Base-by-base conservation (phyloP, 2,329 filamentous ascomycete genomes). In the Phaeosphaeria sp. region DNA sequence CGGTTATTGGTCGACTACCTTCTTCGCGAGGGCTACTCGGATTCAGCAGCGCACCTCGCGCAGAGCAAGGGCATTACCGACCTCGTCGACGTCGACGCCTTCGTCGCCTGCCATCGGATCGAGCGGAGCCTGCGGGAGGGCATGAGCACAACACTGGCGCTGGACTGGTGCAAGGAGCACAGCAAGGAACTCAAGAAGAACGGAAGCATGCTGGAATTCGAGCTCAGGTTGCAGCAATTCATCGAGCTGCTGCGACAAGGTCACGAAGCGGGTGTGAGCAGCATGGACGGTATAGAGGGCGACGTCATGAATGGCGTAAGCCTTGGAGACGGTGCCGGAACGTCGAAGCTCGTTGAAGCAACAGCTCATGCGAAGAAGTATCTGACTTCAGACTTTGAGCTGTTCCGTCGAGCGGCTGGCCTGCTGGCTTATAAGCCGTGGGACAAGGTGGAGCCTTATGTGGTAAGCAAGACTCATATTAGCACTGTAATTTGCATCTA, bases 111-210 rank as follows among this genome's bases (percentile, higher is more conserved):
- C 81, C 89, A 89, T 60, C 85, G 84, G 57, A 92, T 98, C 64
- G 88, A 92, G 57, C 84, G 89, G 67, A 91, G 89, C 60, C 79
- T 99, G 59, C 80, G 86, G 44, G 83, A 84, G 40, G 71, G 73
- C 17, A 88, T 89, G 30, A 91, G 88, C 66, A 90, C 94, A 4
- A 83, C 84, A 36, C 91, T 96, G 68, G 93, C 93, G 21, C 78
- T 99, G 53, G 86, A 87, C 13, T 99, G 95, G 95, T 97, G 95
- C 75, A 87, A 84, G 17, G 94, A 98, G 71, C 97, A 97, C 77
- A 95, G 96, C 78, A 93, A 94, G 70, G 91, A 93, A 61, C 80
- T 99, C 58, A 91, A 93, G 73, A 96, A 95, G 82, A 90, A 91
- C 78, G 89, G 91, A 84, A 92, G 89, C 71, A 91, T 90, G 65